Base-by-base conservation (phyloP, 2,329 filamentous ascomycete genomes). In the Claviceps maximensis region DNA sequence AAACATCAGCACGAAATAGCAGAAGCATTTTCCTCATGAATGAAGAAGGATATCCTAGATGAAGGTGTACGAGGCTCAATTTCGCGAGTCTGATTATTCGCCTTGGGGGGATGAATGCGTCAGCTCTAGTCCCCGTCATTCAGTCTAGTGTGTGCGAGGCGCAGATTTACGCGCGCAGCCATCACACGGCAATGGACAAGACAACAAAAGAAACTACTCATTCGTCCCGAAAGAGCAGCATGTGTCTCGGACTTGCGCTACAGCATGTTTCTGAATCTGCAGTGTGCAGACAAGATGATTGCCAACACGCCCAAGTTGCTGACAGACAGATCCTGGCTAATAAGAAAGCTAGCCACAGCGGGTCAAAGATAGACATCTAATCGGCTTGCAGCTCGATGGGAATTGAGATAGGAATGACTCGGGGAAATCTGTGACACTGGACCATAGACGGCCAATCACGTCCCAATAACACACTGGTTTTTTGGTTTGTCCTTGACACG, bases 371-470 rank as follows among this genome's bases (percentile, higher is more conserved):
- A 29, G n/a, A 36, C 19, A 44, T 50, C 9, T 38, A 25, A 42
- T 44, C 17, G 38, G 49, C 42, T 23, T 19, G 49, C 25, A 44
- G 27, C 31, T 25, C 41, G 50, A 36, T 27, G 31, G 10, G 47
- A 13, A 46, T 49, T 36, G 38, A 48, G 51, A 53, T 53, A 38
- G 42, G 36, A 51, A 47, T 42, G 48, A 51, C 12, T 47, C 41
- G 29, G 31, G 38, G 10, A 33, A 46, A 10, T 4, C 21, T 15
- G 21, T 25, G 42, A n/a, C 25, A 25, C 29, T 38, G 21, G 25
- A 33, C 17, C 19, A 29, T 42, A 33, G 13, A 38, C n/a, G n/a
- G 45, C 46, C 29, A 33, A 29, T 47, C 45, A 47, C 33, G 15
- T 17, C 21, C 23, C 7, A 17, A 27, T 17, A 15, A 8, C 15